phyloP scores from a whole-genome alignment of 805 yeast species.

The Candida ficus region DNA sequence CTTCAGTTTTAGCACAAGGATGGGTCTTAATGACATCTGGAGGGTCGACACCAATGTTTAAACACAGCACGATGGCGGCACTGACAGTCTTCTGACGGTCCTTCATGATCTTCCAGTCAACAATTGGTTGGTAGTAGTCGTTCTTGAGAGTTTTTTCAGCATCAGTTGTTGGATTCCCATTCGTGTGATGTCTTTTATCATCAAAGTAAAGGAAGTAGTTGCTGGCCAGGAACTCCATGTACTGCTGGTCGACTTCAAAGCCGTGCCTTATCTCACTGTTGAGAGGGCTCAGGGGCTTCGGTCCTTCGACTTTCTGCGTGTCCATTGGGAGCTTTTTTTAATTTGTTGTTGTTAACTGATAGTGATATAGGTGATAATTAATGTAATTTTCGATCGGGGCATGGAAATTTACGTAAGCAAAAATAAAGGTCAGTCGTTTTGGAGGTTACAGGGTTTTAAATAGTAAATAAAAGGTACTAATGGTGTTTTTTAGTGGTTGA shows the following conservation, averaged over 20 bases:
- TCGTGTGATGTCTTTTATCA: conserved; percentile 86
- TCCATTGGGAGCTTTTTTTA: too few species aligned
- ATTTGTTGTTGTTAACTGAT: too few species aligned
- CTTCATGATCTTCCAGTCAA: conserved; percentile 88
- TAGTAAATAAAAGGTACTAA: too few species aligned
- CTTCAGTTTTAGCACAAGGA: conserved; percentile 87
- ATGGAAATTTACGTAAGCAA: too few species aligned
- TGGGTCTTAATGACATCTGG: conserved; percentile 92
- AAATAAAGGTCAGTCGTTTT: too few species aligned
- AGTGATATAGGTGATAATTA: too few species aligned
- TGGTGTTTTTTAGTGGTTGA: too few species aligned
- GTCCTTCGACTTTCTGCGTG: conserved; percentile 6
- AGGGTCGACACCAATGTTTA: conserved; percentile 94
- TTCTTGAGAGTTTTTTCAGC: conserved; percentile 43
- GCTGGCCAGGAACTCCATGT: conserved; percentile 50
- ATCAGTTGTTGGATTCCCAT: conserved; percentile 70
- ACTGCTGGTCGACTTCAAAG: conserved; percentile 58
- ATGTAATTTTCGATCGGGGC: too few species aligned
- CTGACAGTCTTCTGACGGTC: conserved; percentile 90
- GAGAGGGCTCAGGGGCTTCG: conserved; percentile 28
- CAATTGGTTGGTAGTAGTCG: conserved; percentile 60
- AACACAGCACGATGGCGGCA: conserved; percentile 87
- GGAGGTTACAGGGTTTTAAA: too few species aligned
- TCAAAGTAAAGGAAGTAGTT: conserved; percentile 82
- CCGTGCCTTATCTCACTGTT: conserved; percentile 64